Conservation (phyloP, 208 protist species). For the Leptomonas pyrrhocoris region DNA sequence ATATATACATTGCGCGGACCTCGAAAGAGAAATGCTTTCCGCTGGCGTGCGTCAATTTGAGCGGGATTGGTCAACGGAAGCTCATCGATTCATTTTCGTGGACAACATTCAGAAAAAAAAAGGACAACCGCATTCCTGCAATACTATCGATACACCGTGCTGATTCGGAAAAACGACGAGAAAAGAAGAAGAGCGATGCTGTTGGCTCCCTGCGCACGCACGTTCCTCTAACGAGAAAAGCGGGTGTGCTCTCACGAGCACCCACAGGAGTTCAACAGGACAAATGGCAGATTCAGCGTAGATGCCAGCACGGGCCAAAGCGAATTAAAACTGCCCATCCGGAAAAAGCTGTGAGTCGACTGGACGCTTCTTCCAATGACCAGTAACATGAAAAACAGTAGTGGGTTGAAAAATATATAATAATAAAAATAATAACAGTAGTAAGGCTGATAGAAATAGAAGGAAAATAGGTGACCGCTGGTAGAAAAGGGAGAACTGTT, state of each 20-base stretch:
- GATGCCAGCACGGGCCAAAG: not conserved
- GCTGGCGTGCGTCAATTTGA: too few relatives aligned
- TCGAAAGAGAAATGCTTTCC: too few relatives aligned
- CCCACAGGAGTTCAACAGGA: not conserved
- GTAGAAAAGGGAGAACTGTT: slow-evolving; percentile 7
- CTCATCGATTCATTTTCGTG: too few relatives aligned
- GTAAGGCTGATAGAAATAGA: not conserved
- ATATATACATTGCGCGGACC: too few relatives aligned
- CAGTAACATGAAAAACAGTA: not conserved
- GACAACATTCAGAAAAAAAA: too few relatives aligned
- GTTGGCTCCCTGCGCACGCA: too few relatives aligned
- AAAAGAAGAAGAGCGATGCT: too few relatives aligned
- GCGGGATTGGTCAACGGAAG: too few relatives aligned
- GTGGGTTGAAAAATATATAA: not conserved
- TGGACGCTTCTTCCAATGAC: not conserved
- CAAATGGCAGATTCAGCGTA: not conserved
- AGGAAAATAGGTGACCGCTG: not conserved
- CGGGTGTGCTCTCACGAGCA: not conserved
- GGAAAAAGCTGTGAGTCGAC: not conserved
- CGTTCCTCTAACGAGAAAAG: too few relatives aligned
- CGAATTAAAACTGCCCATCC: not conserved
- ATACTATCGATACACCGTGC: too few relatives aligned
- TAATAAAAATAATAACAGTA: not conserved
- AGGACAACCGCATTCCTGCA: too few relatives aligned
- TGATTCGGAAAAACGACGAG: too few relatives aligned